Conservation (phyloP, 2,329 filamentous ascomycete species). For the Scopulariopsis brevicaulis region DNA sequence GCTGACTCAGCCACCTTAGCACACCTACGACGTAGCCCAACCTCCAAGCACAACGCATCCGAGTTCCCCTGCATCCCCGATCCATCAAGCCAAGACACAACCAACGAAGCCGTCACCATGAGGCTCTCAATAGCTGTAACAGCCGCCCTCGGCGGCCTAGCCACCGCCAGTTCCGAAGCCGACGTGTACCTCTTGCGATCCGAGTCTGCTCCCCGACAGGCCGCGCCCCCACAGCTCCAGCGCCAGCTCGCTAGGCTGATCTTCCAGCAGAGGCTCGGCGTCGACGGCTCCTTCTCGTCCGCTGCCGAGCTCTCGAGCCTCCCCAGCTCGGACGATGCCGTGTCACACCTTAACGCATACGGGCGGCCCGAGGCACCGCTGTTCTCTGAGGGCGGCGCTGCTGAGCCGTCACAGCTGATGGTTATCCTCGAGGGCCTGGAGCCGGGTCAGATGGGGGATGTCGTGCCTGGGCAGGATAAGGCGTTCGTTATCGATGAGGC, state of each 20-base stretch:
- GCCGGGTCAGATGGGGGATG: slow-evolving; percentile 29
- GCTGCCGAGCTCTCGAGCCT: slow-evolving; percentile 31
- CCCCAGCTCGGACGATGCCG: slow-evolving; percentile 30
- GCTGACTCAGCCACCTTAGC: neutral
- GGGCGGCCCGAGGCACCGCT: slow-evolving; percentile 39
- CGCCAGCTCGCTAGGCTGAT: slow-evolving; percentile 45
- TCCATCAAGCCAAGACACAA: neutral
- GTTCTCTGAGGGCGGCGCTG: slow-evolving; percentile 25
- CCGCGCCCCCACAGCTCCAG: slow-evolving; percentile 20
- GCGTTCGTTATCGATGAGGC: slow-evolving; percentile 37
- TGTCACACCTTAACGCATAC: slow-evolving; percentile 48
- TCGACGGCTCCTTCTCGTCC: slow-evolving; percentile 33
- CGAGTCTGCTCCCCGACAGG: neutral
- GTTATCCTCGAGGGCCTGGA: slow-evolving; percentile 47
- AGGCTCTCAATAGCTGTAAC: slow-evolving; percentile 28
- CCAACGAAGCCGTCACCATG: slow-evolving; percentile 20
- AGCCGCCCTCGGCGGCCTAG: slow-evolving; percentile 24
- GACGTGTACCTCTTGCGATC: slow-evolving; percentile 2
- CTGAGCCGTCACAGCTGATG: slow-evolving; percentile 41
- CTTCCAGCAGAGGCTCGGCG: slow-evolving; percentile 43
- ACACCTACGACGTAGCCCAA: neutral
- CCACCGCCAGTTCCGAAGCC: slow-evolving; percentile 23
- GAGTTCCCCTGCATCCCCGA: neutral
- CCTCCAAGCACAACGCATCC: neutral
- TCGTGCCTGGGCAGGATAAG: slow-evolving; percentile 22